These are phyloP conservation scores for Chernovozyma sophiae-reginae DNA, from an alignment of 1,139 yeast genomes.

Conservation along the genomic window DNA sequence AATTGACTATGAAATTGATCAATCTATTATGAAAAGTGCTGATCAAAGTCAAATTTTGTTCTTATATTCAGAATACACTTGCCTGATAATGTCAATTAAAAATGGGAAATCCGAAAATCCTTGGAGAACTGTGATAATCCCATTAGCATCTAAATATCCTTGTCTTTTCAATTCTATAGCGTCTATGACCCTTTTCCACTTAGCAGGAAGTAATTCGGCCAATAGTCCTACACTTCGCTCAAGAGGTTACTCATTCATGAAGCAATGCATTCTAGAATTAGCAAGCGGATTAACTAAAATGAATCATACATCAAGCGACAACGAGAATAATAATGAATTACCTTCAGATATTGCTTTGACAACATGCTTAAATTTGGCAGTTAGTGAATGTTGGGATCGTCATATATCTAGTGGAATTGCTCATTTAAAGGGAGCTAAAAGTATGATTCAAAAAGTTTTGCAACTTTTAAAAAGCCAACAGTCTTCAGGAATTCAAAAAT, in stretches of 20 bases:
- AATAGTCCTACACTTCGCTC: slow-evolving; percentile 39
- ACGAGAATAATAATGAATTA: slow-evolving; percentile 25
- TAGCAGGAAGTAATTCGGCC: slow-evolving; percentile 42
- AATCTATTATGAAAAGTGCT: slow-evolving; percentile 17
- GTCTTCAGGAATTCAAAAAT: background rate
- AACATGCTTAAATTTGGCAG: slow-evolving; percentile 58
- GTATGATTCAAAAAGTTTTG: slow-evolving; percentile 51
- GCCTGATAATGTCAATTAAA: slow-evolving; percentile 59
- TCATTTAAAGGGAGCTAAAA: slow-evolving; percentile 62
- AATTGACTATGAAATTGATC: slow-evolving; percentile 4
- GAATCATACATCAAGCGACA: slow-evolving; percentile 10
- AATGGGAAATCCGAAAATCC: slow-evolving; percentile 65
- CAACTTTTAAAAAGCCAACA: slow-evolving; percentile 22
- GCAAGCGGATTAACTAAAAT: slow-evolving; percentile 50
- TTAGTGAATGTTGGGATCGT: slow-evolving; percentile 67
- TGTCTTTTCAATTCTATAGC: slow-evolving; percentile 61
- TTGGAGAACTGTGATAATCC: slow-evolving; percentile 58
- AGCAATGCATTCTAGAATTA: slow-evolving; percentile 52
- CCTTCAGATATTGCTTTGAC: slow-evolving; percentile 67
- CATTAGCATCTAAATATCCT: slow-evolving; percentile 49
- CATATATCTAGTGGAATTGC: slow-evolving; percentile 64
- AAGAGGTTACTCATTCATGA: slow-evolving; percentile 56
- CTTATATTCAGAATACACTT: slow-evolving; percentile 45
- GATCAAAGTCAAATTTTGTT: slow-evolving; percentile 36
- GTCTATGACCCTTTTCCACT: slow-evolving; percentile 62